phyloP scores from a whole-genome alignment of 768 basidiomycete genomes.

The Agrocybe pediades region DNA sequence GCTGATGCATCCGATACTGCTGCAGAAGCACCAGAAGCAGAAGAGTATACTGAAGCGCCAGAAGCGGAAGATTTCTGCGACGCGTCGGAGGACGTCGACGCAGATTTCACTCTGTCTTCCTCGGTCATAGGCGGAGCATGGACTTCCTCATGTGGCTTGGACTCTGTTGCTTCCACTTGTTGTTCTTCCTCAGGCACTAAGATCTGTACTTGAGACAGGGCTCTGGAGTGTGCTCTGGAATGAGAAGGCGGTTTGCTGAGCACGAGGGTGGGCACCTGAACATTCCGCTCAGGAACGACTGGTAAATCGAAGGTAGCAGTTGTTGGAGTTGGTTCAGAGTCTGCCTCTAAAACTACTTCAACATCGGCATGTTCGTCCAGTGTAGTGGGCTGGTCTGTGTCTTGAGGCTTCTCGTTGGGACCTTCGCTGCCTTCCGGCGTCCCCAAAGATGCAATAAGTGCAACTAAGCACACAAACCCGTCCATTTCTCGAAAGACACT shows the following conservation, averaged over 20 bases:
- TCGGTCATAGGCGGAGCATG: neutral
- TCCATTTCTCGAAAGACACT: constrained; percentile 82
- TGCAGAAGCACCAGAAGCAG: neutral
- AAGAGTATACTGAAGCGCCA: neutral
- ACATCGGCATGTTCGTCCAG: neutral
- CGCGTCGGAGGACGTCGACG: neutral
- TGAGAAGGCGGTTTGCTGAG: constrained; percentile 6
- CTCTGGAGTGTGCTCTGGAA: neutral
- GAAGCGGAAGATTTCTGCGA: neutral
- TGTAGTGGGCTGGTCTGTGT: neutral
- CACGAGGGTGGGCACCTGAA: neutral
- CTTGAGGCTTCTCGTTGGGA: too few relatives aligned
- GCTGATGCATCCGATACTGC: neutral
- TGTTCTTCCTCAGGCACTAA: neutral
- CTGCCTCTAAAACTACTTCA: neutral
- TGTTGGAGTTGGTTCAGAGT: neutral
- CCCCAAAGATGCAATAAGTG: constrained; percentile 64
- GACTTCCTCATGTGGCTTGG: neutral
- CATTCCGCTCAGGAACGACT: neutral
- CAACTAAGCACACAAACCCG: constrained; percentile 77
- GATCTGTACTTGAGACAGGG: neutral
- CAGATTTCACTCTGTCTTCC: neutral
- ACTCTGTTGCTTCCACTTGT: neutral
- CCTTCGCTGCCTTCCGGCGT: constrained; percentile 12
- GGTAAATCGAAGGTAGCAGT: neutral